phyloP scores from a whole-genome alignment of 257 asterid genomes.

The Mentha longifolia region DNA sequence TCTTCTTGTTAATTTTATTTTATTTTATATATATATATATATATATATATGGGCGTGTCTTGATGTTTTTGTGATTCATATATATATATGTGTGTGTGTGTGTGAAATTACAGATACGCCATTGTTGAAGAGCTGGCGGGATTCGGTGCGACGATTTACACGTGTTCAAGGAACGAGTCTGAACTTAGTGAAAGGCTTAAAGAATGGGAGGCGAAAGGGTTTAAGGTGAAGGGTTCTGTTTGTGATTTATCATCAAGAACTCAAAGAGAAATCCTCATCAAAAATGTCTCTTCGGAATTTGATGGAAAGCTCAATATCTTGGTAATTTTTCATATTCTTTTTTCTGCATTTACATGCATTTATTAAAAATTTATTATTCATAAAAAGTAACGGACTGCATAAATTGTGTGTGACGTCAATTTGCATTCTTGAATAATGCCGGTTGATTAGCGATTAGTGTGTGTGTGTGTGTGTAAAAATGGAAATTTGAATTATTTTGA shows the following conservation, averaged over 20 bases:
- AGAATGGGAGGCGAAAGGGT: constrained; percentile 70
- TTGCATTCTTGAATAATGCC: not conserved
- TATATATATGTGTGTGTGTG: not conserved
- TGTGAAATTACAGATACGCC: constrained; percentile 43
- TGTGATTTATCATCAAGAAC: constrained; percentile 56
- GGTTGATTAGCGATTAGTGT: too few relatives aligned
- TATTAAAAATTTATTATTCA: not conserved
- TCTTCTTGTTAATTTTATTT: too few relatives aligned
- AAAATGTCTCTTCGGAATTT: constrained; percentile 52
- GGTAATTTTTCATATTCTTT: constrained; percentile 29
- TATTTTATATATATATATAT: too few relatives aligned
- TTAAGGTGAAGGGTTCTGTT: constrained; percentile 50
- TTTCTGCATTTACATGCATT: not conserved
- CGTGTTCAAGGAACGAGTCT: constrained; percentile 58
- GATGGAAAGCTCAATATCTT: constrained; percentile 68
- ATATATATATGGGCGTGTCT: too few relatives aligned
- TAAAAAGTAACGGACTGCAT: not conserved
- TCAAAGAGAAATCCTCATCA: constrained; percentile 51
- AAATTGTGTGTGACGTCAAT: not conserved
- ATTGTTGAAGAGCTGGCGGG: constrained; percentile 72
- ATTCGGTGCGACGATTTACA: constrained; percentile 66
- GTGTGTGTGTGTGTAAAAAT: too few relatives aligned
- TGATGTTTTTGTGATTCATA: too few relatives aligned
- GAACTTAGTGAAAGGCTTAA: constrained; percentile 48
- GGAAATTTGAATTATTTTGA: too few relatives aligned